These are phyloP conservation scores for Plectosphaerella plurivora DNA, from an alignment of 2,329 filamentous ascomycete species.

Conservation along the genomic window DNA sequence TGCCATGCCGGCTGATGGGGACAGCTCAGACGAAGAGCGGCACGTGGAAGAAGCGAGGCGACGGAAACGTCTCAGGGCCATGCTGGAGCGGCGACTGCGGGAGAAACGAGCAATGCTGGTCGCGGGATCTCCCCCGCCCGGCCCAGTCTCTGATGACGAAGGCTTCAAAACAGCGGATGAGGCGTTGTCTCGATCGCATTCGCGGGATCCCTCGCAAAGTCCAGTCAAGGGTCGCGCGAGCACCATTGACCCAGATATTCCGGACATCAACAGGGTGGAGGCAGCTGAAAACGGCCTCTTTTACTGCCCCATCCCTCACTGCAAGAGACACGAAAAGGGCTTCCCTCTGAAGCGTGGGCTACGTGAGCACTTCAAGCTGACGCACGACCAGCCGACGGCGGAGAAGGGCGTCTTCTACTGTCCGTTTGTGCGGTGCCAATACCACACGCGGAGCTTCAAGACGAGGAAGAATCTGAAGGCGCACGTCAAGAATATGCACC, in stretches of 20 bases:
- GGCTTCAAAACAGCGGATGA: slow-evolving; percentile 16
- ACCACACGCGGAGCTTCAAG: slow-evolving; percentile 3
- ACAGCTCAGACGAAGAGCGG: neutral
- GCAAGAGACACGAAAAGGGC: slow-evolving; percentile 28
- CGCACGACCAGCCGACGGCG: neutral
- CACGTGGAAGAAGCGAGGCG: slow-evolving; percentile 1
- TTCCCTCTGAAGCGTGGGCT: slow-evolving; percentile 18
- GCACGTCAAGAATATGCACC: slow-evolving; percentile 33
- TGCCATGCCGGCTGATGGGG: slow-evolving; percentile 8
- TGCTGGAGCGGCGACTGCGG: neutral
- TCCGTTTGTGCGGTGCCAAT: neutral
- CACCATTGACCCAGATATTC: too few species aligned
- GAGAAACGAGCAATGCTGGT: neutral
- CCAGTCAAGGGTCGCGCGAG: too few species aligned
- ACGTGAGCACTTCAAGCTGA: slow-evolving; percentile 1
- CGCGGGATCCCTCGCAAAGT: too few species aligned
- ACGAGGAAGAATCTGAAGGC: slow-evolving; percentile 25
- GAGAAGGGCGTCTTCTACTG: slow-evolving; percentile 1
- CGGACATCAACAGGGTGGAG: neutral
- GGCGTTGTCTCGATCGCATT: neutral
- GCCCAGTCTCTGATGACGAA: slow-evolving; percentile 14
- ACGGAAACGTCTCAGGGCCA: neutral
- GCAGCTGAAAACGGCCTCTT: slow-evolving; percentile 26
- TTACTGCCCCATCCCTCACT: slow-evolving; percentile 31
- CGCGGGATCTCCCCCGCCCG: neutral